These are phyloP conservation scores for Tetraselmis chui DNA, from an alignment of 139 green algal genomes.

Conservation along the genomic window DNA sequence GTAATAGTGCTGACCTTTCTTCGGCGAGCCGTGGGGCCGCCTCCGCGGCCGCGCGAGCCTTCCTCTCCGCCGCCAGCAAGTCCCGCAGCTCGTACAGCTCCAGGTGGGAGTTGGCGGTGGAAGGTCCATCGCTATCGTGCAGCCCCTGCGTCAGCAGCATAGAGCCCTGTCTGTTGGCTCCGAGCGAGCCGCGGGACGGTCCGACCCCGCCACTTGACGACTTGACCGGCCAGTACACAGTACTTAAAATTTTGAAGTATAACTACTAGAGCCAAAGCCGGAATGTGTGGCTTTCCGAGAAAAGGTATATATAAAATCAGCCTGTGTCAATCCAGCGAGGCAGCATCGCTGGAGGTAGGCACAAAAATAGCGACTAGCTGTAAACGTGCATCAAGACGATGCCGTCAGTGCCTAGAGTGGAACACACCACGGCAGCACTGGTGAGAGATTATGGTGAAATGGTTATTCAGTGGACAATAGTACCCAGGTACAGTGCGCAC, in stretches of 20 bases:
- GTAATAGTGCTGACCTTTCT: not conserved
- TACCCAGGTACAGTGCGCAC: not conserved
- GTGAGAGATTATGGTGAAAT: too few species aligned
- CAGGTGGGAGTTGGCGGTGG: not conserved
- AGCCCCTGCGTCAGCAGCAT: not conserved
- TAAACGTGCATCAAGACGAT: not conserved
- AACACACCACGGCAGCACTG: not conserved
- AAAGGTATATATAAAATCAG: too few species aligned
- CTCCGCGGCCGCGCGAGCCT: not conserved
- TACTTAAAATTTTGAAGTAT: too few species aligned
- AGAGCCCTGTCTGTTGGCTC: not conserved
- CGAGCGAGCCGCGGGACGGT: too few species aligned
- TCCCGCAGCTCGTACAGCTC: not conserved
- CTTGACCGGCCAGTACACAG: too few species aligned
- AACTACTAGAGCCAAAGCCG: too few species aligned
- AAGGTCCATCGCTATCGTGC: not conserved
- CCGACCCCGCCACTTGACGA: not conserved
- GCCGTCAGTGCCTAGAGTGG: not conserved
- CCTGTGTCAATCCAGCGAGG: too few species aligned
- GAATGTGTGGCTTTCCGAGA: too few species aligned
- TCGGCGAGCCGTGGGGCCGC: not conserved
- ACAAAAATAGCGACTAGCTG: not conserved
- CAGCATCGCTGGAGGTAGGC: not conserved
- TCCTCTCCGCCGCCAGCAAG: not conserved
- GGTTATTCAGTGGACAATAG: too few species aligned